A percentile compares a stretch with the other conserved stretches of the same genome.
These are phyloP conservation scores for Leccinum obscurum DNA, from an alignment of 768 basidiomycete species.

Conservation along the genomic window DNA sequence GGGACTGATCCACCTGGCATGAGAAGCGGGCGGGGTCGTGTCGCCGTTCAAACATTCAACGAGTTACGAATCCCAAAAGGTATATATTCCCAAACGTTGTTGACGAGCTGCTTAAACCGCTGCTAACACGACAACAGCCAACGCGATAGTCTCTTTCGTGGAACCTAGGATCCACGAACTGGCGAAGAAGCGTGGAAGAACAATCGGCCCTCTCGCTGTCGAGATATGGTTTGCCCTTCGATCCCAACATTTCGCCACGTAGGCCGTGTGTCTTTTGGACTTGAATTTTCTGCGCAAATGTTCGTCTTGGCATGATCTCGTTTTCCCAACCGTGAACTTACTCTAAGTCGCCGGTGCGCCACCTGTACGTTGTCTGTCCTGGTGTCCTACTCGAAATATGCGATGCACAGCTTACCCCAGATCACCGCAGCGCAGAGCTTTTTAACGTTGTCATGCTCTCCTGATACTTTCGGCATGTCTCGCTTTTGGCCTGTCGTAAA, in stretches of 20 bases:
- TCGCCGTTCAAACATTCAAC: too few relatives aligned
- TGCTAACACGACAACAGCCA: too few relatives aligned
- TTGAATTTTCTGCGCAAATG: too few relatives aligned
- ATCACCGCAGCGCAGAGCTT: background rate
- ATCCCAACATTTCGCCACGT: constrained; percentile 2
- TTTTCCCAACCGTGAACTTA: background rate
- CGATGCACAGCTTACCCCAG: background rate
- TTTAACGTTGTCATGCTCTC: background rate
- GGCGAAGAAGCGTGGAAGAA: constrained; percentile 4
- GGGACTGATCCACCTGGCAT: too few relatives aligned
- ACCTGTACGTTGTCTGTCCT: background rate
- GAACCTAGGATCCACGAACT: constrained; percentile 17
- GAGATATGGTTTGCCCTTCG: too few relatives aligned
- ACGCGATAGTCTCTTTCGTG: constrained; percentile 2
- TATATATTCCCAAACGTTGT: background rate
- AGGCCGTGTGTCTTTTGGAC: background rate
- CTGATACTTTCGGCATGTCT: background rate
- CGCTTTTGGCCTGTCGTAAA: background rate
- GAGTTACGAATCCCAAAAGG: constrained; percentile 6
- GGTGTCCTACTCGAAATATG: background rate
- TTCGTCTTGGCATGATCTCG: background rate
- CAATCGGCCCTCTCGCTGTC: constrained; percentile 9
- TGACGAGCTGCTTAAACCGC: too few relatives aligned
- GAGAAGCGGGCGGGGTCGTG: too few relatives aligned
- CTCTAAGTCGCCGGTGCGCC: background rate